These are phyloP conservation scores for Cetraspora pellucida DNA, from an alignment of 192 early-diverging fungal species.

Conservation along the genomic window DNA sequence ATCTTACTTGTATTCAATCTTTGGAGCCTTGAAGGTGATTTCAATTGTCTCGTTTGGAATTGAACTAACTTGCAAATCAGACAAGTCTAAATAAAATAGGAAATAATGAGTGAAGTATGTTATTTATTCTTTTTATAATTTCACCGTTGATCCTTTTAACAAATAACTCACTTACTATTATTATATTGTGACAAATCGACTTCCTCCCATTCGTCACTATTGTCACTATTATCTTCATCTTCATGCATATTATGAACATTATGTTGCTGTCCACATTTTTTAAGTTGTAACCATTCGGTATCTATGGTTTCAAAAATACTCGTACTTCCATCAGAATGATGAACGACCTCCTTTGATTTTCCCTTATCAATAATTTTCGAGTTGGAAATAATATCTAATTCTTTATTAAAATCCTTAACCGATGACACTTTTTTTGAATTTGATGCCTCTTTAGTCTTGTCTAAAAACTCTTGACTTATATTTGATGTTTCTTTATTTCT, in stretches of 20 bases:
- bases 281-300: background rate
- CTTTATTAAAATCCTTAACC: background rate
- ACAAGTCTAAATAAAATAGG: background rate
- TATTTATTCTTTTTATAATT: background rate
- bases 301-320: constrained; percentile 26
- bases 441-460: background rate
- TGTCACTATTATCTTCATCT: constrained; percentile 39
- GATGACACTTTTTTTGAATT: background rate
- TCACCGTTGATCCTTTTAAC: background rate
- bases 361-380: background rate
- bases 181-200: constrained; percentile 37
- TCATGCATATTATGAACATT: constrained; percentile 8
- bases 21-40: constrained; percentile 37
- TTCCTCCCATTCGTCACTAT: constrained; percentile 52
- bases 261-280: background rate
- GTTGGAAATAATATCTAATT: background rate
- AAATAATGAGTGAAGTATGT: background rate
- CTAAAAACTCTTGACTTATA: no score
- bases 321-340: constrained; percentile 13
- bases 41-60: constrained; percentile 44
- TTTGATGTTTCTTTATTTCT: no score
- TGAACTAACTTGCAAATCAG: background rate
- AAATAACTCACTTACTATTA: background rate
- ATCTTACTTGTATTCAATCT: constrained; percentile 26
- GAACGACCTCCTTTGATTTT: constrained; percentile 10